Conservation (phyloP, 1,139 yeast genomes). For the Tardiomyces blankii region DNA sequence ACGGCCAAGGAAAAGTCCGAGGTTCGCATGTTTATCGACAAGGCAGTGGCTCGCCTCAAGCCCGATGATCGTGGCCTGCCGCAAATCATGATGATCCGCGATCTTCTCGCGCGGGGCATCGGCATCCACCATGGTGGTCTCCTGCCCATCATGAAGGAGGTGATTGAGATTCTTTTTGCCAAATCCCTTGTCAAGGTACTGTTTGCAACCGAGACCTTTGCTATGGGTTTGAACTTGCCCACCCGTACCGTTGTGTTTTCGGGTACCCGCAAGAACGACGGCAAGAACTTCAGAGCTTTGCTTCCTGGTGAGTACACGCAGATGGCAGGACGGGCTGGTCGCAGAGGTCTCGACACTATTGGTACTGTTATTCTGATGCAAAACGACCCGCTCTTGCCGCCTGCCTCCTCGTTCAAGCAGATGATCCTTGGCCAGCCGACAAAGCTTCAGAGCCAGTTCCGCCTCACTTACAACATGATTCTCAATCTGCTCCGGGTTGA, state of each 20-base stretch:
- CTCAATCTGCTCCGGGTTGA: conserved; percentile 85
- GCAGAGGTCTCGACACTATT: conserved; percentile 87
- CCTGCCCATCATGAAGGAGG: conserved; percentile 89
- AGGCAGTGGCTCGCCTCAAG: conserved; percentile 76
- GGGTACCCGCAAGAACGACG: conserved; percentile 81
- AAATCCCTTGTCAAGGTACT: conserved; percentile 77
- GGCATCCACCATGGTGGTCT: conserved; percentile 98
- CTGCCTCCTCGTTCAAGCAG: conserved; percentile 48
- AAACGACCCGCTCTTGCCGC: conserved; percentile 51
- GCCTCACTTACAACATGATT: conserved; percentile 93
- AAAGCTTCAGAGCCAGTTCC: conserved; percentile 78
- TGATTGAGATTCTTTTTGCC: conserved; percentile 85
- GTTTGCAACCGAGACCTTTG: conserved; percentile 96
- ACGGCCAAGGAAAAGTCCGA: conserved; percentile 78
- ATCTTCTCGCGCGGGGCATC: conserved; percentile 78
- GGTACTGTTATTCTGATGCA: conserved; percentile 97
- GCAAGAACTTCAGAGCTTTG: conserved; percentile 65
- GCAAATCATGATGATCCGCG: conserved; percentile 73
- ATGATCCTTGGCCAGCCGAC: conserved; percentile 84
- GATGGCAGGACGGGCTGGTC: conserved; percentile 98
- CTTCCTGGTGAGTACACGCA: conserved; percentile 96
- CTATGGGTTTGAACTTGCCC: conserved; percentile 97
- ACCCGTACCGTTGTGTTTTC: conserved; percentile 95
- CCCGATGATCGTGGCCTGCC: conserved; percentile 91
- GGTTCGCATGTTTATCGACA: conserved; percentile 84